phyloP scores from a whole-genome alignment of 331 rosid species.

The Malus hybrid region DNA sequence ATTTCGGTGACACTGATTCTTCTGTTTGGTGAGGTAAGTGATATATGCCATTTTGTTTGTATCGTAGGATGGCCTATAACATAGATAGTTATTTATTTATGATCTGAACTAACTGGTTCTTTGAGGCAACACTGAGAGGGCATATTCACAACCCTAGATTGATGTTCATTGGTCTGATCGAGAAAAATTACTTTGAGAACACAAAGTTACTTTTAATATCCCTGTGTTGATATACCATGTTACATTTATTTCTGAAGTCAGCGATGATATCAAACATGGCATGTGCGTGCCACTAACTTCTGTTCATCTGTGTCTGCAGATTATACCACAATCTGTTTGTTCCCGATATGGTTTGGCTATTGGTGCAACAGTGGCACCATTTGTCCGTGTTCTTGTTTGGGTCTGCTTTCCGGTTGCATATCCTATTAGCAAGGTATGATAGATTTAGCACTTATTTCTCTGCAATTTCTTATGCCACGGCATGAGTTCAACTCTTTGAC shows the following conservation, averaged over 20 bases:
- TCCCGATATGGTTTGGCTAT: slow-evolving; percentile 82
- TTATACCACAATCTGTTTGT: slow-evolving; percentile 90
- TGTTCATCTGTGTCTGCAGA: slow-evolving; percentile 36
- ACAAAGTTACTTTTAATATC: neutral
- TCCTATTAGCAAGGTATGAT: slow-evolving; percentile 88
- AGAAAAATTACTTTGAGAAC: neutral
- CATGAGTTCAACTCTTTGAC: neutral
- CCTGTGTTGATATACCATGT: neutral
- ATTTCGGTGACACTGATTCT: slow-evolving; percentile 94
- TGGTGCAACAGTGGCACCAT: slow-evolving; percentile 82
- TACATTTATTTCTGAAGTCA: neutral
- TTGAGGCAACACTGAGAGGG: neutral
- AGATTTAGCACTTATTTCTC: slow-evolving; percentile 6
- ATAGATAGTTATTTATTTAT: neutral
- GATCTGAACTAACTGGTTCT: neutral
- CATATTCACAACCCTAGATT: neutral
- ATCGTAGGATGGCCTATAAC: neutral
- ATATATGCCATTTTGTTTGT: neutral
- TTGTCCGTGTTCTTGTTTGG: slow-evolving; percentile 86
- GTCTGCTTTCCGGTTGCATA: slow-evolving; percentile 78
- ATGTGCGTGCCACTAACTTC: slow-evolving; percentile 13
- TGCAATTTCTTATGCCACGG: neutral
- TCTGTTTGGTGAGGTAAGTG: slow-evolving; percentile 88
- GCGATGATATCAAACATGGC: neutral
- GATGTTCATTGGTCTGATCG: neutral